Conservation (phyloP, 1,139 yeast species). For the Saccharomyces hybrid region DNA sequence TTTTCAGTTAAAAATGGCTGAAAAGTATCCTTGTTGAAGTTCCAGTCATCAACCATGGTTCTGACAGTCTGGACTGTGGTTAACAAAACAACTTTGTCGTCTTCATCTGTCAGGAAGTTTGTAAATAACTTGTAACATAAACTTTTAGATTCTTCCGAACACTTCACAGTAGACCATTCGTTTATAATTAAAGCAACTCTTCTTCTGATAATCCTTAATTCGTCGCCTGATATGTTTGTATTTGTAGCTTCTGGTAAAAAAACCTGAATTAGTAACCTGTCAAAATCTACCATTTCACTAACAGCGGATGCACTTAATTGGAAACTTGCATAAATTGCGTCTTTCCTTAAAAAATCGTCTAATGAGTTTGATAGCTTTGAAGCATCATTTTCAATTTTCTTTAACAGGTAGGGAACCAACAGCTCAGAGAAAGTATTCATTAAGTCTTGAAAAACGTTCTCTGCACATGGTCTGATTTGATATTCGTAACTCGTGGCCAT, state of each 20-base stretch:
- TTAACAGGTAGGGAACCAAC: conserved; percentile 55
- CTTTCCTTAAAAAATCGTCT: conserved; percentile 58
- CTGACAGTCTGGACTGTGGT: conserved; percentile 70
- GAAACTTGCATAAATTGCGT: conserved; percentile 73
- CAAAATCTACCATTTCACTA: conserved; percentile 57
- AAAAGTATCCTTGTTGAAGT: conserved; percentile 61
- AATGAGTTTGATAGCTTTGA: conserved; percentile 32
- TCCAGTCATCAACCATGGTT: conserved; percentile 77
- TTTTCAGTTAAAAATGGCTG: conserved; percentile 54
- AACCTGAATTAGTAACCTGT: conserved; percentile 47
- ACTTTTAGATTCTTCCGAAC: conserved; percentile 52
- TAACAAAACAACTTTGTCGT: conserved; percentile 69
- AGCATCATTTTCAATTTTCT: conserved; percentile 47
- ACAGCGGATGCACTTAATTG: conserved; percentile 68
- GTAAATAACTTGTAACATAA: conserved; percentile 52
- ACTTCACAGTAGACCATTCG: conserved; percentile 72
- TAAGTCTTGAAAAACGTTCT: conserved; percentile 72
- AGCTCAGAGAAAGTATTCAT: conserved; percentile 55
- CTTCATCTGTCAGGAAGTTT: conserved; percentile 34
- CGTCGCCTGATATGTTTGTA: conserved; percentile 16
- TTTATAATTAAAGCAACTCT: conserved; percentile 67
- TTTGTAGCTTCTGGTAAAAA: conserved; percentile 58
- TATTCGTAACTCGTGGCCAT: conserved; percentile 72
- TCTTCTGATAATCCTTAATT: conserved; percentile 57
- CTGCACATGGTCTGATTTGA: conserved; percentile 83